Evolutionary conservation across 768 basidiomycete species (phyloP), one percentile per base, ranked within the genome.

Genomic region (Trametes coccinea): DNA sequence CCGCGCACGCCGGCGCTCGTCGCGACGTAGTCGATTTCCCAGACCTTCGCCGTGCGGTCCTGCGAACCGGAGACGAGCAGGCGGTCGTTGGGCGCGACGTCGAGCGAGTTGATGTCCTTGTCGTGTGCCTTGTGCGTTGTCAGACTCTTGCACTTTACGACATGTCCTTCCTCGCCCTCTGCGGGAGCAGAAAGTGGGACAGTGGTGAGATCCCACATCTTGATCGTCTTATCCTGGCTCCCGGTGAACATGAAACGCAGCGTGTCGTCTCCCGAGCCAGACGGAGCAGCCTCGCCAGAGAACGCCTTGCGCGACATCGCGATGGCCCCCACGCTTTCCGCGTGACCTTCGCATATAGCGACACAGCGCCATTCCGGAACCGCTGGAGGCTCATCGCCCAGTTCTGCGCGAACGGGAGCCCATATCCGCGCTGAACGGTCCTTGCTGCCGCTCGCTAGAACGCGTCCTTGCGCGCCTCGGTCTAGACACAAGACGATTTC

Each of bases 41-140:
- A 99, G 16, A 99, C 76, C 71, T 98, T 98, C 56, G 92, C 93
- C 11, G 92, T 93, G 60, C 90, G 90, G 75, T 99, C 97, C 72
- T 98, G 97, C 17, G 95, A 97, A 22, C 94, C 97, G 3, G 95
- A 96, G 8, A 87, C 96, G 47, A 98, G 82, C 59, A 95, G 75
- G 61, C 80, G 81, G 73, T 97, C 93, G 71, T 96, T 93, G 5
- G 93, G 95, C 3, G 96, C 80, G 14, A 98, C 80, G 72, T 98
- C 97, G 43, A 99, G 81, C 58, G 95, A 87, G 74, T 99, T 99
- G 77, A 99, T 98, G 75, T 98, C 97, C 77, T 98, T 98, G 56
- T 98, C 97, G 75, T 98, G 97, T 11, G 95, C 93, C 72, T 90
- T 92, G 52, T 88, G 84, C 11, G 97, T 98, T 37, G 83, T 82